A percentile compares a stretch with the other conserved stretches of the same genome.
Evolutionary conservation across 1,284 basidiomycete species (phyloP).

Genomic region (Exobasidium cylindrosporum): DNA sequence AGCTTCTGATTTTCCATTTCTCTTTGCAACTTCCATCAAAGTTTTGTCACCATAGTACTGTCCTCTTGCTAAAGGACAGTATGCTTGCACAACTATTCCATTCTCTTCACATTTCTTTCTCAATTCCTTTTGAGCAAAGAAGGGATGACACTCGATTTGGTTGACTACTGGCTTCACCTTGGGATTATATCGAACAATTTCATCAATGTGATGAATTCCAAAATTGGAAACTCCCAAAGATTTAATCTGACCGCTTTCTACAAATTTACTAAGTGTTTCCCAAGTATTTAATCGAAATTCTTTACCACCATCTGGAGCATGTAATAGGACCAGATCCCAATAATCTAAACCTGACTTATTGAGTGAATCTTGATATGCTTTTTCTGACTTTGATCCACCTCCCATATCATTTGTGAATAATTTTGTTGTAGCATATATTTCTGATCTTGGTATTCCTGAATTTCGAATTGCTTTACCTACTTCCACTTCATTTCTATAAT

Average conservation of each 20-base stretch:
- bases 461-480: slow-evolving; percentile 63
- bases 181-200: slow-evolving; percentile 50
- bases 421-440: slow-evolving; percentile 63
- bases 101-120: slow-evolving; percentile 71
- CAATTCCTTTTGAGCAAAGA: slow-evolving; percentile 76
- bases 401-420: slow-evolving; percentile 19
- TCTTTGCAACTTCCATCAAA: slow-evolving; percentile 32
- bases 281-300: slow-evolving; percentile 36
- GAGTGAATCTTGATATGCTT: slow-evolving; percentile 25
- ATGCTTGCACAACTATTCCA: slow-evolving; percentile 70
- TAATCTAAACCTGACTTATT: slow-evolving; percentile 29
- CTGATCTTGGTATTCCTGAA: slow-evolving; percentile 56
- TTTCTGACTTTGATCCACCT: slow-evolving; percentile 22
- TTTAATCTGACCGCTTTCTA: slow-evolving; percentile 23
- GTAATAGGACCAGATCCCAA: slow-evolving; percentile 48
- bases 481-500: slow-evolving; percentile 70
- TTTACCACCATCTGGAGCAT: slow-evolving; percentile 44
- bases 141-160: slow-evolving; percentile 71
- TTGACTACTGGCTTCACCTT: slow-evolving; percentile 23
- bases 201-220: slow-evolving; percentile 25
- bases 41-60: slow-evolving; percentile 20
- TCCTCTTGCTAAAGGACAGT: slow-evolving; percentile 21
- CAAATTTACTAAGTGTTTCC: slow-evolving; percentile 32
- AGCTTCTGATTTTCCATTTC: slow-evolving; percentile 66
- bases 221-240: slow-evolving; percentile 38